phyloP scores from a whole-genome alignment of 352 stramenopile species.

The Globisporangium nagaii region DNA sequence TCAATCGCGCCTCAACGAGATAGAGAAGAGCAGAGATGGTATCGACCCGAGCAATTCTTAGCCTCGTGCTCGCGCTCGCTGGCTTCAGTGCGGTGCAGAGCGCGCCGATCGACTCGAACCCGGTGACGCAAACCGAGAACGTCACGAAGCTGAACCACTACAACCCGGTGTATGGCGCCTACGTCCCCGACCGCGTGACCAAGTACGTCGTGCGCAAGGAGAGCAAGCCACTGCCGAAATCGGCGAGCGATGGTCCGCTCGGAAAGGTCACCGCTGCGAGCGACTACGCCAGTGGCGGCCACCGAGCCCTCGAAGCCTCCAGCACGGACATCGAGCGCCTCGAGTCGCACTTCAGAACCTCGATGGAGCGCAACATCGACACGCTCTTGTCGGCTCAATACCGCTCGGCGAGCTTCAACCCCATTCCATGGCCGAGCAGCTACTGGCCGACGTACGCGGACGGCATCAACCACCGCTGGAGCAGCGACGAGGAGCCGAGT shows the following conservation, averaged over 20 bases:
- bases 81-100: neutral
- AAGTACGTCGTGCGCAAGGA: neutral
- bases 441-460: slow-evolving; percentile 12
- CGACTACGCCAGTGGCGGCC: neutral
- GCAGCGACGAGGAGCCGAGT: slow-evolving; percentile 12
- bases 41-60: neutral
- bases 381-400: neutral
- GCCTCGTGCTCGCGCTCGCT: neutral
- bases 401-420: neutral
- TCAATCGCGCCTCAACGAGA: too few relatives aligned
- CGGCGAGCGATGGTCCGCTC: neutral
- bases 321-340: neutral
- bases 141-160: neutral
- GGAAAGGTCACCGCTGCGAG: neutral
- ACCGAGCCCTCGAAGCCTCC: neutral
- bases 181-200: neutral
- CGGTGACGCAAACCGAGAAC: neutral
- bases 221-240: neutral
- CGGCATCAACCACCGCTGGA: slow-evolving; percentile 14
- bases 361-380: neutral
- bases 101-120: neutral
- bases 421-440: slow-evolving; percentile 6
- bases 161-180: neutral
- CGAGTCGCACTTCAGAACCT: neutral
- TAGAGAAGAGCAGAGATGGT: neutral